Evolutionary conservation across 345 rosid genomes (phyloP).

Genomic region (Melaleuca alternifolia): DNA sequence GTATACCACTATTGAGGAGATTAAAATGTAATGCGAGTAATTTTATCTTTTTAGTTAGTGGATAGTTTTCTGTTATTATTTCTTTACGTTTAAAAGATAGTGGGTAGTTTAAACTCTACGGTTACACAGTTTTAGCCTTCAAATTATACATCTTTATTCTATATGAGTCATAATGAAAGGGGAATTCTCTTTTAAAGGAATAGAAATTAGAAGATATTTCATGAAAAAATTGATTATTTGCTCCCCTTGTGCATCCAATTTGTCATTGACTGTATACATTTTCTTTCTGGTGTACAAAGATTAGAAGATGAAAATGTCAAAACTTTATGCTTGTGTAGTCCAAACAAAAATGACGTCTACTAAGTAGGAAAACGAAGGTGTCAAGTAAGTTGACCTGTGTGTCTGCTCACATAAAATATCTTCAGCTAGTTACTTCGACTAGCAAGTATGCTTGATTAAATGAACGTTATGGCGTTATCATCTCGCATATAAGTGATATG

Average conservation of each 20-base stretch:
- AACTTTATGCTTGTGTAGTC: no score
- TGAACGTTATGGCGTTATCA: no score
- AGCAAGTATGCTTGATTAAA: no score
- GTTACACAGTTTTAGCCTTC: not conserved
- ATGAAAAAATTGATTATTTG: not conserved
- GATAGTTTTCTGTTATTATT: not conserved
- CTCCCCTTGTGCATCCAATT: not conserved
- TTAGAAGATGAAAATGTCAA: not conserved
- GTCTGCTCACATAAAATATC: not conserved
- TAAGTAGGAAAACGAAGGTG: not conserved
- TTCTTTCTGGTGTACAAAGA: not conserved
- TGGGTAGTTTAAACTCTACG: not conserved
- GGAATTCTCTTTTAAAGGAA: not conserved
- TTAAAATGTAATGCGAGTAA: not conserved
- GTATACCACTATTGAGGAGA: not conserved
- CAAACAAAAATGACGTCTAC: not conserved
- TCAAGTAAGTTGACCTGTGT: not conserved
- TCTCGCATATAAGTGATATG: no score
- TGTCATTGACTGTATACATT: not conserved
- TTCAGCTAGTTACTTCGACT: not conserved
- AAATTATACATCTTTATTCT: not conserved
- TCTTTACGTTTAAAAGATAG: not conserved
- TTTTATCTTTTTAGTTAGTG: not conserved
- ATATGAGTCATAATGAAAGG: not conserved
- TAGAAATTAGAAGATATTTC: not conserved